These are phyloP conservation scores for Talaromyces sp. DNA, from an alignment of 2,329 filamentous ascomycete species.

Conservation along the genomic window DNA sequence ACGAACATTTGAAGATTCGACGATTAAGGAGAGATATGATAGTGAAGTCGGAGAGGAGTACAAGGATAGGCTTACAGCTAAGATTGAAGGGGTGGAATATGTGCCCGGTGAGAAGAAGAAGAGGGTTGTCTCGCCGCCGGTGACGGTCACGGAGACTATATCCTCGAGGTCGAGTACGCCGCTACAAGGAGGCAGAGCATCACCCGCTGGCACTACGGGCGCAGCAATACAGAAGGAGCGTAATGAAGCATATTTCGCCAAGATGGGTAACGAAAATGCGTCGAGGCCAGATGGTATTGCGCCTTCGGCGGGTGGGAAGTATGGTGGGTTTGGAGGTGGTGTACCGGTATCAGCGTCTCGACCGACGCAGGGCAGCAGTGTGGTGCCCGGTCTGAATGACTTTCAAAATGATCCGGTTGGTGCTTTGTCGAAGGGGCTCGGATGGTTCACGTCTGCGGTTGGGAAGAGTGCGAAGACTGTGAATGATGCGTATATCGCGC, in stretches of 20 bases:
- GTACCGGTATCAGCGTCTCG: slow-evolving; percentile 50
- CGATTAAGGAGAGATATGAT: slow-evolving; percentile 85
- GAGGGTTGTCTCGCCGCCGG: slow-evolving; percentile 28
- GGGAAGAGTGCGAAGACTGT: slow-evolving; percentile 87
- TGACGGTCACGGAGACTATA: slow-evolving; percentile 11
- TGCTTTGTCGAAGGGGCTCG: slow-evolving; percentile 86
- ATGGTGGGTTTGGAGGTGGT: slow-evolving; percentile 81
- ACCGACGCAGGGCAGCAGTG: slow-evolving; percentile 25
- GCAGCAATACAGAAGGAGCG: slow-evolving; percentile 59
- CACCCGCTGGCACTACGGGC: slow-evolving; percentile 24
- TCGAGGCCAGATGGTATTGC: slow-evolving; percentile 68
- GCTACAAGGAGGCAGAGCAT: slow-evolving; percentile 23
- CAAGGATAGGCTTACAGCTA: slow-evolving; percentile 83
- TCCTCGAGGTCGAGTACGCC: slow-evolving; percentile 27
- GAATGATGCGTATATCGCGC: slow-evolving; percentile 88
- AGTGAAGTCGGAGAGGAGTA: slow-evolving; percentile 90
- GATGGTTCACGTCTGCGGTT: slow-evolving; percentile 87
- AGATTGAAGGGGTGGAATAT: slow-evolving; percentile 85
- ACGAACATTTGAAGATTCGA: slow-evolving; percentile 77
- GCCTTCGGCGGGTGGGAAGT: slow-evolving; percentile 90
- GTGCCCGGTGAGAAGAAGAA: slow-evolving; percentile 65
- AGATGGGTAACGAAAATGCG: slow-evolving; percentile 79
- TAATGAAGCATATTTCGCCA: slow-evolving; percentile 88
- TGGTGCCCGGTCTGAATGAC: slow-evolving; percentile 74
- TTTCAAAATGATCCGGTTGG: slow-evolving; percentile 87